Percentiles rank a stretch among this genome's conserved stretches.
Conservation (phyloP, 108 stramenopile species). For the Cyclotella cryptica region DNA sequence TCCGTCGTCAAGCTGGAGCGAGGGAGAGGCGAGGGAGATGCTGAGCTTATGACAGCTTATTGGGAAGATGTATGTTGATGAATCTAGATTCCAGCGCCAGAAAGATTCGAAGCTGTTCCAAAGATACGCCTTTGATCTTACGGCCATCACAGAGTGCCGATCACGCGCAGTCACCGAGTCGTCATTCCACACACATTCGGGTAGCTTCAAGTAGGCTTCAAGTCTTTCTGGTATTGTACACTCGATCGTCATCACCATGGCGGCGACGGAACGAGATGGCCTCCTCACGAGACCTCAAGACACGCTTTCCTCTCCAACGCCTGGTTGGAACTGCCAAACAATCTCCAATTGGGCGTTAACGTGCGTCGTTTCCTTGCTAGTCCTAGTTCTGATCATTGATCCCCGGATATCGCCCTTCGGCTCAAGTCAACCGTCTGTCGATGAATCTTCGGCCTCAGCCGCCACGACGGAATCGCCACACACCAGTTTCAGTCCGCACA, state of each 20-base stretch:
- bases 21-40: too few relatives aligned
- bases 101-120: too few relatives aligned
- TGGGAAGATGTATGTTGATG: too few relatives aligned
- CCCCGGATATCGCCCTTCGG: neutral
- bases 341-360: conserved; percentile 15
- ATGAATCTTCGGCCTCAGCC: neutral
- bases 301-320: neutral
- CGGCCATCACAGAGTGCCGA: too few relatives aligned
- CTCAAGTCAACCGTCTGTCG: neutral
- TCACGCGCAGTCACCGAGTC: too few relatives aligned
- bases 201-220: too few relatives aligned
- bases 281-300: neutral
- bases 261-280: neutral
- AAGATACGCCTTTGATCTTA: too few relatives aligned
- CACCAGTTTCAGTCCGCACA: neutral
- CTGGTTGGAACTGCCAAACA: neutral
- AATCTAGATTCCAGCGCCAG: too few relatives aligned
- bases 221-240: too few relatives aligned
- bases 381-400: neutral
- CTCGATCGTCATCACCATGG: neutral
- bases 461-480: conserved; percentile 1
- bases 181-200: too few relatives aligned
- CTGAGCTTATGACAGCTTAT: too few relatives aligned
- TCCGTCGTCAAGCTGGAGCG: too few relatives aligned
- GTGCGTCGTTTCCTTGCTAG: conserved; percentile 1